Base-by-base conservation (phyloP, 2,329 filamentous ascomycete genomes). In the Simplicillium sp. region DNA sequence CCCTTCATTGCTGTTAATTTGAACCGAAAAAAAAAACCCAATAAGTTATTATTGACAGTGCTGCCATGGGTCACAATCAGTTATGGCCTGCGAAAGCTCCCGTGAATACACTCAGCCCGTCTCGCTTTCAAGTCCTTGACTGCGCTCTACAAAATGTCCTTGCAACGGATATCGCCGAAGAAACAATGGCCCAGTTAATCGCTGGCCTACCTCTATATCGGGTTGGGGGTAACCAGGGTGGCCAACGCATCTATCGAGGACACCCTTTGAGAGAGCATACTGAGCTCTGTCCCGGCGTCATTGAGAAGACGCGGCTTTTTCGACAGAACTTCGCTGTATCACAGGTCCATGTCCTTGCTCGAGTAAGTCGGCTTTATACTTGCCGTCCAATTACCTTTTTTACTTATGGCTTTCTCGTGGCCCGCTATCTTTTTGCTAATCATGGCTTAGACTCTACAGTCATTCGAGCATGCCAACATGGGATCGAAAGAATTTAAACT, bases 181-280 rank as follows among this genome's bases (percentile, higher is more conserved):
- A 41, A 14, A 37, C 34, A 4, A 7, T 41, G 11, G 15, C 40
- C 3, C 40, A 41, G n/a, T 17, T 41, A 7, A 41, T 41, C 29
- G 35, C 37, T 33, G 40, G 40, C 2, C 7, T 41, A 3, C 40
- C 40, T 12, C 25, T 39, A 16, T 37, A 17, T 29, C 14, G n/a
- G 5, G 17, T 35, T 33, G 4, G 17, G 4, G 18, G n/a, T 18
- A 36, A 28, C 12, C 13, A 29, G 11, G 11, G 2, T 15, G 32
- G 4, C 17, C 36, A 18, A 28, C n/a, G 4, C 29, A 36, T n/a
- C 17, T 29, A 11, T 13, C 14, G 6, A n/a, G 32, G n/a, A 13
- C 38, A n/a, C 3, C 38, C 38, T 4, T 11, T 36, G n/a, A 8
- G 18, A 25, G 13, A 36, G 6, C 38, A 40, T 17, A 7, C 7